Base-by-base conservation (phyloP, 345 rosid species). In the Capsella bursapastoris region DNA sequence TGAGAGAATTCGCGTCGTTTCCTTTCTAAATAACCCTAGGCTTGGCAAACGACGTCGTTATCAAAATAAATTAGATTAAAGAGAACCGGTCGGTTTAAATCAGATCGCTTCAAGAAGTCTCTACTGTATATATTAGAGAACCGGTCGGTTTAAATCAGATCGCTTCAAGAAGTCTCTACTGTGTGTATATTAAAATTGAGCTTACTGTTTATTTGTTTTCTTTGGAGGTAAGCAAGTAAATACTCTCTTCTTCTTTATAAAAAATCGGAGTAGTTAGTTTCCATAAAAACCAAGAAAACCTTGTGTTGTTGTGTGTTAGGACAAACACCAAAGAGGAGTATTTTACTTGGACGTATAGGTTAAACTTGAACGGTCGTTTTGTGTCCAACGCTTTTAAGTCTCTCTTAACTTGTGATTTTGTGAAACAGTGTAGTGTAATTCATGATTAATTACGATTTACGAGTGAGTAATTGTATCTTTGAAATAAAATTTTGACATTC, bases 381-480 rank as follows among this genome's bases (percentile, higher is more conserved):
- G 61, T 34, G 32, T 67, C 41, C 55, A 52, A 68, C 64, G 61
- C 79, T 76, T 76, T 63, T 40, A 76, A 70, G 80, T 37, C 64
- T 76, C 65, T 31, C 71, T 76, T 76, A 61, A 61, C 75, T 76
- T 68, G 57, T 65, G 16, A 49, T 65, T 74, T 74, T 73, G 15
- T 60, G 18, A 53, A 60, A 5, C 52, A 41, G 48, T 43, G 35
- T 29, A 13, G 53, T 62, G 29, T 1, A 50, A 38, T 58, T 34
- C 50, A 18, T 7, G 8, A 8, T 59, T 48, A 13, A 8, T 59
- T 48, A 28, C 55, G 25, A 66, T 18, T 18, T 18, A 18, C 18
- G 16, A 10, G 57, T 1, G 8, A 66, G 7, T 25, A 56, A 18
- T 25, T 73, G 31, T 58, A 59, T 29, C 59, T 49, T 53, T 9